Conservation (phyloP, 2,329 filamentous ascomycete genomes). For the Thelonectria blattea region DNA sequence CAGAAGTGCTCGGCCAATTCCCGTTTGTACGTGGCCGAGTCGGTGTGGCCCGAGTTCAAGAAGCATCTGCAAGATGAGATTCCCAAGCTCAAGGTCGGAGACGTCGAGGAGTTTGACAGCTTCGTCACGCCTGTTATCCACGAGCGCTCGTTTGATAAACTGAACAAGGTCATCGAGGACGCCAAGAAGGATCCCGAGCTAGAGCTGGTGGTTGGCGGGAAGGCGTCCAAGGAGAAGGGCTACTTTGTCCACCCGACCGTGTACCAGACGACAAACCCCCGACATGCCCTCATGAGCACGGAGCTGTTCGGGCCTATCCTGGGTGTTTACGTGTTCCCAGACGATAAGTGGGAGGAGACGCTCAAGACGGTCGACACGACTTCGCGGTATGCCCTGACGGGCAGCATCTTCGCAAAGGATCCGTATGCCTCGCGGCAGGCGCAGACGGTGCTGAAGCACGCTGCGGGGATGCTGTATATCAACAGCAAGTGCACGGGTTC, state of each 20-base stretch:
- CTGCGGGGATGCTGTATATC: conserved; percentile 69
- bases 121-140: conserved; percentile 59
- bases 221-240: conserved; percentile 49
- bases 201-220: conserved; percentile 52
- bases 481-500: conserved; percentile 71
- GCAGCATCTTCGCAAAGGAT: conserved; percentile 72
- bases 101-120: conserved; percentile 46
- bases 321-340: conserved; percentile 54
- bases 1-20: conserved; percentile 31
- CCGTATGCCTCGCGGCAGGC: conserved; percentile 65
- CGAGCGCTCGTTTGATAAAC: conserved; percentile 48
- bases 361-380: conserved; percentile 26
- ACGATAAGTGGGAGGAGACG: conserved; percentile 37
- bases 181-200: conserved; percentile 51
- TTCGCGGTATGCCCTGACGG: conserved; percentile 58
- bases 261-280: conserved; percentile 49
- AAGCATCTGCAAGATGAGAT: conserved; percentile 43
- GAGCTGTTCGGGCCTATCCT: conserved; percentile 59
- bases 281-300: conserved; percentile 51
- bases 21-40: conserved; percentile 34
- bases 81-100: conserved; percentile 43
- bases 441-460: conserved; percentile 68
- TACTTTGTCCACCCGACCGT: conserved; percentile 56
- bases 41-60: conserved; percentile 33
- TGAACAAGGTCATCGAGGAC: conserved; percentile 49